Base-by-base conservation (phyloP, 352 stramenopile genomes). In the Globisporangium megalacanthum region DNA sequence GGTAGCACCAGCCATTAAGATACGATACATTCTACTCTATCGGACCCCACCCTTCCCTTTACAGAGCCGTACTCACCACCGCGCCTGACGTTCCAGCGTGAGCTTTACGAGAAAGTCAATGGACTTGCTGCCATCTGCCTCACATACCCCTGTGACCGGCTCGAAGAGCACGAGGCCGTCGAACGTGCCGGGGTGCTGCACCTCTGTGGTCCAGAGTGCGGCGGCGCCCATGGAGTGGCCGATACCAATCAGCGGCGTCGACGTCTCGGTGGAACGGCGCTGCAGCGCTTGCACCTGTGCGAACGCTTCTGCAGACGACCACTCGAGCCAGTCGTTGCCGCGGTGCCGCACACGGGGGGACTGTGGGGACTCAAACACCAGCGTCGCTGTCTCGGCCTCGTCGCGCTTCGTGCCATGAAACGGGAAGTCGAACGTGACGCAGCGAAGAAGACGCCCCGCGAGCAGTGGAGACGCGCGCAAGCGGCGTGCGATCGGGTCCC, bases 371-470 rank as follows among this genome's bases (percentile, higher is more conserved):
- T 79, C 42, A 15, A 54, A 6, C 13, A 25, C 6, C 29, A 53
- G 6, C 5, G 22, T 36, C 10, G 74, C 41, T 4, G 54, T 41
- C 13, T 70, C 52, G 0, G 66, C 75, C 9, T 75, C 61, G 52
- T 84, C 70, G 11, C 70, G 63, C 14, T 77, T 73, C 47, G 51
- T 61, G 46, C 76, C 76, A 54, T 86, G 76, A 62, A 72, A 83
- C 46, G 69, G 73, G 47, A 82, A 75, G 55, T 82, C 73, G 49
- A 82, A 79, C 49, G 20, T 66, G 41, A 66, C 53, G 35, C 72
- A 67, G n/a, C 66, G 17, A 0, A 64, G 54, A 19, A 20, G 48
- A 0, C 54, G 46, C 6, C 72, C 10, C 5, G 5, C 58, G 14
- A 80, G 49, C 54, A 78, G 53, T 9, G 68, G 51, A 6, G 71